These are phyloP conservation scores for Lupinus albus DNA, from an alignment of 306 rosid genomes.

Conservation along the genomic window DNA sequence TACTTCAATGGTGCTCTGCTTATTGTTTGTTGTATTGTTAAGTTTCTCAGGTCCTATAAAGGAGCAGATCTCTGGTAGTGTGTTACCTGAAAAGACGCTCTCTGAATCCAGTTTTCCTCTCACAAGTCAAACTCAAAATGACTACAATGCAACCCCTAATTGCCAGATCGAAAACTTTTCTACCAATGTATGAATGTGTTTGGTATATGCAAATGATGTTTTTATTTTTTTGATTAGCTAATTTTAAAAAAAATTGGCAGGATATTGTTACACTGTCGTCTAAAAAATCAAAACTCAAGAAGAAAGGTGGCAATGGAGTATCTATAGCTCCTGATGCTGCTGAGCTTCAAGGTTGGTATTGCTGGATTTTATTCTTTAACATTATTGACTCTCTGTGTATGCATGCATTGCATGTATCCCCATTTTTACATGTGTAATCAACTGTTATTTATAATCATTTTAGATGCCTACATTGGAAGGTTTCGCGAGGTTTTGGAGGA, in stretches of 20 bases:
- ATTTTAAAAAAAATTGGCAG: slow-evolving; percentile 61
- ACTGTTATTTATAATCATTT: slow-evolving; percentile 39
- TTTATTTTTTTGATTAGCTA: slow-evolving; percentile 38
- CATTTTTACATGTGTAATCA: slow-evolving; percentile 22
- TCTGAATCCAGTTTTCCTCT: slow-evolving; percentile 52
- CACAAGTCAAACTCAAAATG: slow-evolving; percentile 61
- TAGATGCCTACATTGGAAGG: slow-evolving; percentile 65
- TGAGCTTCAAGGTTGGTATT: slow-evolving; percentile 75
- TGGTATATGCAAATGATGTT: slow-evolving; percentile 36
- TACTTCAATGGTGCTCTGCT: slow-evolving; percentile 61
- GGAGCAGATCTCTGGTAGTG: slow-evolving; percentile 73
- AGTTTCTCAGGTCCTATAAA: slow-evolving; percentile 98
- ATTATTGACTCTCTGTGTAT: slow-evolving; percentile 6
- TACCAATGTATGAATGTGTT: slow-evolving; percentile 55
- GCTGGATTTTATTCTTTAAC: slow-evolving; percentile 32
- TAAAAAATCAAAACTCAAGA: slow-evolving; percentile 77
- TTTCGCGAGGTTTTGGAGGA: slow-evolving; percentile 76
- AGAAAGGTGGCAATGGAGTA: slow-evolving; percentile 59
- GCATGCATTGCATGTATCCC: background rate
- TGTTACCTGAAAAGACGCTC: slow-evolving; percentile 64
- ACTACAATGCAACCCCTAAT: slow-evolving; percentile 50
- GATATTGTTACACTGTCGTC: slow-evolving; percentile 61
- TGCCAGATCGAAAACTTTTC: slow-evolving; percentile 52
- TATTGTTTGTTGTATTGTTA: slow-evolving; percentile 92
- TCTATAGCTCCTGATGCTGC: slow-evolving; percentile 55